These are phyloP conservation scores for Coniella vitis DNA, from an alignment of 2,329 filamentous ascomycete genomes.

Conservation along the genomic window DNA sequence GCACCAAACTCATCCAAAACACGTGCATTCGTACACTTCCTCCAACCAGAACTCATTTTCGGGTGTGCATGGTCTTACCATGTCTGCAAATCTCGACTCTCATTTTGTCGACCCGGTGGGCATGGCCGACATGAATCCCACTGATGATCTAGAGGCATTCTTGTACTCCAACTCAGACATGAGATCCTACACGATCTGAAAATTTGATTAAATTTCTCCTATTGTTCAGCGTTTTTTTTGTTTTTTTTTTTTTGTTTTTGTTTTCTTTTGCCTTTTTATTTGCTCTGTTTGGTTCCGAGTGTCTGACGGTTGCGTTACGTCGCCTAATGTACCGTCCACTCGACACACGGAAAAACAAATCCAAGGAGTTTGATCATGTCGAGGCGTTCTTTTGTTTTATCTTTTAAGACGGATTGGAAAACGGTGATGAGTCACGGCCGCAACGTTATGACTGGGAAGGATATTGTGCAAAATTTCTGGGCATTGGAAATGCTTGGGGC, in stretches of 20 bases:
- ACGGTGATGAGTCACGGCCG: too few relatives aligned
- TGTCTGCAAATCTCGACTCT: conserved; percentile 10
- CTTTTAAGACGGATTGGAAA: too few relatives aligned
- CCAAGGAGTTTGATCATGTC: too few relatives aligned
- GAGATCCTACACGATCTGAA: conserved; percentile 19
- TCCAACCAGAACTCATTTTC: conserved; percentile 13
- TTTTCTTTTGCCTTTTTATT: neutral
- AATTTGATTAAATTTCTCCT: too few relatives aligned
- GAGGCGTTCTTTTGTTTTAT: too few relatives aligned
- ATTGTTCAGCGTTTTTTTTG: neutral
- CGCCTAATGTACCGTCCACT: too few relatives aligned
- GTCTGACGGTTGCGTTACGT: too few relatives aligned
- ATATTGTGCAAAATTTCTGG: too few relatives aligned
- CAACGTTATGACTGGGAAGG: too few relatives aligned
- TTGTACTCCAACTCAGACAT: conserved; percentile 25
- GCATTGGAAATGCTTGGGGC: too few relatives aligned
- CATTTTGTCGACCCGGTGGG: conserved; percentile 16
- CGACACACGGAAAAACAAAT: too few relatives aligned
- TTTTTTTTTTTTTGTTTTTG: neutral
- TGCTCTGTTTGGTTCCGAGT: neutral
- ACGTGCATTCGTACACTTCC: conserved; percentile 19
- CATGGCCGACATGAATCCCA: conserved; percentile 18
- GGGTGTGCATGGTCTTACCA: conserved; percentile 1
- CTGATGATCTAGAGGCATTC: conserved; percentile 25
- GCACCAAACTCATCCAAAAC: conserved; percentile 19